Conservation (phyloP, 2,329 filamentous ascomycete species). For the Huntiella savannae region DNA sequence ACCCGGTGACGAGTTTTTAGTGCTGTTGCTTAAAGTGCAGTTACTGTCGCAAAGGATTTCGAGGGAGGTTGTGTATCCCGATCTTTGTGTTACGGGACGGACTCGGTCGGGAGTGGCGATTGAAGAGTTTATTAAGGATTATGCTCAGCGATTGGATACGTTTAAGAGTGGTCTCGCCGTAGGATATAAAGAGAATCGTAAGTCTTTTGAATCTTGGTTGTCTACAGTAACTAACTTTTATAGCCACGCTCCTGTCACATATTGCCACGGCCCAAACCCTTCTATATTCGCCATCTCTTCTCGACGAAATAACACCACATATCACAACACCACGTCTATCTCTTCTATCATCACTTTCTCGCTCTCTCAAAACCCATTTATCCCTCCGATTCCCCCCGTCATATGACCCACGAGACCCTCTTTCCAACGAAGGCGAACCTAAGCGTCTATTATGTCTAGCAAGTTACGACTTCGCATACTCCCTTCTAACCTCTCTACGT, state of each 20-base stretch:
- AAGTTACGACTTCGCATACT: conserved; percentile 28
- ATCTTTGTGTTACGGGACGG: too few species aligned
- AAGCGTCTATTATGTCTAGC: conserved; percentile 26
- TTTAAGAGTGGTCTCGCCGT: conserved; percentile 21
- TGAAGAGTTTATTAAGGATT: conserved; percentile 23
- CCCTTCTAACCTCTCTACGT: conserved; percentile 27
- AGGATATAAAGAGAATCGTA: conserved; percentile 20
- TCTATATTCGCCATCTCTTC: conserved; percentile 25
- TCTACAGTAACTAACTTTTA: neutral
- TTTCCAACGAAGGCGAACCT: conserved; percentile 5
- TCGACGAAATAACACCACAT: too few species aligned
- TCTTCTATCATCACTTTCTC: too few species aligned
- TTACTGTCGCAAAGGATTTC: conserved; percentile 22
- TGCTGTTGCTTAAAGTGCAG: conserved; percentile 28
- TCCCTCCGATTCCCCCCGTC: conserved; percentile 18
- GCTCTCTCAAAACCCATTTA: conserved; percentile 23
- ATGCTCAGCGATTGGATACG: conserved; percentile 25
- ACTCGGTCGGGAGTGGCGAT: conserved; percentile 16
- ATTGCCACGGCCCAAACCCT: conserved; percentile 27
- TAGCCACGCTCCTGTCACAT: conserved; percentile 24
- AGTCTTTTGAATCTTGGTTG: conserved; percentile 6
- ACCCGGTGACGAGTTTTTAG: conserved; percentile 25
- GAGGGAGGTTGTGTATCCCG: too few species aligned
- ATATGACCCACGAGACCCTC: conserved; percentile 15
- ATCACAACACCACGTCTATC: too few species aligned